These are phyloP conservation scores for Penicillium sp. DNA, from an alignment of 2,329 filamentous ascomycete genomes.

Conservation along the genomic window DNA sequence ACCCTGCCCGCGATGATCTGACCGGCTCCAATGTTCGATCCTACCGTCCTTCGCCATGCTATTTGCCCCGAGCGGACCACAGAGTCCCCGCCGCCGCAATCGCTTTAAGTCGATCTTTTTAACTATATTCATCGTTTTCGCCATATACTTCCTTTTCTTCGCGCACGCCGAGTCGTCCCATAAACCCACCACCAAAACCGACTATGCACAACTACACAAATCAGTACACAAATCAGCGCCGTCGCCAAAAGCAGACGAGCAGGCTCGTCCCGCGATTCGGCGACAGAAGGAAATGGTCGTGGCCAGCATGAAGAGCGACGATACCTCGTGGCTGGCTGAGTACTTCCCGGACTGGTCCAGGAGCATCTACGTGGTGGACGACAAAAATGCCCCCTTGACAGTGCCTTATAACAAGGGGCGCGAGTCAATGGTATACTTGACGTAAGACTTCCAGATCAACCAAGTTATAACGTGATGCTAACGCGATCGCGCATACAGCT, in stretches of 20 bases:
- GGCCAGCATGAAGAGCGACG: constrained; percentile 37
- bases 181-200: constrained; percentile 11
- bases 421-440: constrained; percentile 44
- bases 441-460: constrained; percentile 25
- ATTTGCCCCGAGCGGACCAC: constrained; percentile 31
- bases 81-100: constrained; percentile 33
- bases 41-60: constrained; percentile 21
- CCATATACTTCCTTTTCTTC: constrained; percentile 33
- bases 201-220: constrained; percentile 18
- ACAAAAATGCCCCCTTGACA: constrained; percentile 45
- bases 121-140: constrained; percentile 32
- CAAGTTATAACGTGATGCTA: not conserved
- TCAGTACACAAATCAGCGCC: constrained; percentile 16
- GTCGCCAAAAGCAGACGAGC: constrained; percentile 13
- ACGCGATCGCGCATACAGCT: constrained; percentile 21
- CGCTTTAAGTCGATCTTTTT: constrained; percentile 32
- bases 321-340: constrained; percentile 39
- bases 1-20: not conserved
- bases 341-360: constrained; percentile 47
- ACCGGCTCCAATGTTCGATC: not conserved
- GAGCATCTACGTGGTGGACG: constrained; percentile 53
- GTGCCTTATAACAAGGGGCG: constrained; percentile 45
- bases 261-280: constrained; percentile 13
- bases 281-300: constrained; percentile 35
- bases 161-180: constrained; percentile 14